Conservation (phyloP, 176 grass and related monocot species). For the Pontederia paniculata region DNA sequence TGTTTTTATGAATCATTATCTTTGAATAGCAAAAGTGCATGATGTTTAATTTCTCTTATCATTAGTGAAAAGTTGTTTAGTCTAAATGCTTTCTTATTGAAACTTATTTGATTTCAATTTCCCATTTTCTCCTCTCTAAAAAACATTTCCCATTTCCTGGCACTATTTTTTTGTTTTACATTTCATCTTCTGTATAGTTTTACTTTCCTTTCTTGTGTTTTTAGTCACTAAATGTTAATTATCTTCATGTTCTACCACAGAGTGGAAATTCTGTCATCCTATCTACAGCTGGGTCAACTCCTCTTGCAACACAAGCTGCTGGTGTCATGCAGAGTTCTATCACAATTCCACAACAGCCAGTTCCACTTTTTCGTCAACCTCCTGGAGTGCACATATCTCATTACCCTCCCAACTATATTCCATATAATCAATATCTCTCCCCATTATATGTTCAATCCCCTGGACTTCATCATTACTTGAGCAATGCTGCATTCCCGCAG, state of each 20-base stretch:
- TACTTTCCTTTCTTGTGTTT: too few relatives aligned
- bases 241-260: constrained; percentile 17
- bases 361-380: constrained; percentile 64
- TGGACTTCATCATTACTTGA: constrained; percentile 55
- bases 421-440: constrained; percentile 67
- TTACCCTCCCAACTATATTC: constrained; percentile 51
- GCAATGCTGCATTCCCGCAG: constrained; percentile 55
- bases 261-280: constrained; percentile 27
- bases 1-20: too few relatives aligned
- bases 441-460: constrained; percentile 54
- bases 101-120: too few relatives aligned
- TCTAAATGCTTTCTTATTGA: too few relatives aligned
- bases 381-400: constrained; percentile 64
- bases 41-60: too few relatives aligned
- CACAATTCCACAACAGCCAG: constrained; percentile 53
- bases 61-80: too few relatives aligned
- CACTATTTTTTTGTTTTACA: too few relatives aligned
- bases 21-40: too few relatives aligned
- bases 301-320: constrained; percentile 34
- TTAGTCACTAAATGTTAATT: too few relatives aligned
- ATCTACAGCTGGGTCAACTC: constrained; percentile 42
- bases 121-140: too few relatives aligned
- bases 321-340: constrained; percentile 49
- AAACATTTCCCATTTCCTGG: too few relatives aligned
- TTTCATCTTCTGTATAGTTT: too few relatives aligned